Evolutionary conservation across 352 stramenopile genomes (phyloP).

Genomic region (Pythium diclinum): DNA sequence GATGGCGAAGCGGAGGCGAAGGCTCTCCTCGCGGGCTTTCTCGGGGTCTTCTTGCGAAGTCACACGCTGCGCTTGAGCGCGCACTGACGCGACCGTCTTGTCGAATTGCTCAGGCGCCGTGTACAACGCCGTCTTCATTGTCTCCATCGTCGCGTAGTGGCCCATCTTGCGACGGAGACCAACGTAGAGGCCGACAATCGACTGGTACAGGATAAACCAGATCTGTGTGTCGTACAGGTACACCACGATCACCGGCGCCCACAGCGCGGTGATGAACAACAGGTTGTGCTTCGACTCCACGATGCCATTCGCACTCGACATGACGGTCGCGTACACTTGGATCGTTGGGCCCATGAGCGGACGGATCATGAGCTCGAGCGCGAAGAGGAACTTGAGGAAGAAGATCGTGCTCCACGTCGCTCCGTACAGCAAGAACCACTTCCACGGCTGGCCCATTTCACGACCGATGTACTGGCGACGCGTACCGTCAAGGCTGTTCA

Average conservation of each 20-base stretch:
- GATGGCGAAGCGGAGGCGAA: conserved; percentile 76
- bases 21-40: conserved; percentile 33
- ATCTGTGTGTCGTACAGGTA: conserved; percentile 89
- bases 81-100: conserved; percentile 54
- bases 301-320: conserved; percentile 37
- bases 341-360: conserved; percentile 73
- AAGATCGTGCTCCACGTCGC: conserved; percentile 76
- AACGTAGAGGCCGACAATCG: conserved; percentile 70
- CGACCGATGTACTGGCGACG: conserved; percentile 75
- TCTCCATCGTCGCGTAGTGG: conserved; percentile 59
- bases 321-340: conserved; percentile 62
- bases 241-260: conserved; percentile 74
- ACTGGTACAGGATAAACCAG: conserved; percentile 84
- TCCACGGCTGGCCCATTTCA: conserved; percentile 63
- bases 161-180: conserved; percentile 75
- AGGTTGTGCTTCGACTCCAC: conserved; percentile 78
- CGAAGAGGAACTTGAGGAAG: conserved; percentile 76
- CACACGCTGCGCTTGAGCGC: conserved; percentile 38
- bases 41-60: conserved; percentile 11
- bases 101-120: conserved; percentile 65
- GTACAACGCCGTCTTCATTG: conserved; percentile 66
- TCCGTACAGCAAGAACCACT: conserved; percentile 54
- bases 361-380: conserved; percentile 79
- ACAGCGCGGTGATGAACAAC: conserved; percentile 72
- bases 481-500: conserved; percentile 69